Conservation (phyloP, 495 filamentous ascomycete species). For the Copromyces sp. region DNA sequence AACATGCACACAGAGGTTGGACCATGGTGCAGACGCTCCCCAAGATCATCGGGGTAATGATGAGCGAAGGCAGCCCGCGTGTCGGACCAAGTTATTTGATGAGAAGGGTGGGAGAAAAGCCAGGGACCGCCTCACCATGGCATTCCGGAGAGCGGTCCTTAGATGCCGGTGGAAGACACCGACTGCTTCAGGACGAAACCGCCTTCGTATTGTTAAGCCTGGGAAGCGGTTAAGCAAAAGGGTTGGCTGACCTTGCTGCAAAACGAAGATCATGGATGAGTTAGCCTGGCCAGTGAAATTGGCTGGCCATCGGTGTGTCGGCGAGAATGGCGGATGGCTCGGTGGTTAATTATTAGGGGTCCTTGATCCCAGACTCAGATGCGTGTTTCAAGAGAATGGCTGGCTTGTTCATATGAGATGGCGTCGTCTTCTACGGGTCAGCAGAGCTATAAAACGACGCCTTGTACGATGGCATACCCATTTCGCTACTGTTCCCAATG, state of each 20-base stretch:
- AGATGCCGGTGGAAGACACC: conserved; percentile 17
- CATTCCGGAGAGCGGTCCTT: conserved; percentile 15
- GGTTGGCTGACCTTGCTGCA: not conserved
- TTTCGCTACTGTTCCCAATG: not conserved
- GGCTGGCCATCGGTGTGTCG: not conserved
- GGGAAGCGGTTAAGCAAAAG: not conserved
- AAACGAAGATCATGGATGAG: not conserved
- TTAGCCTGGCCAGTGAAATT: not conserved
- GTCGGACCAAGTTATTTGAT: not conserved
- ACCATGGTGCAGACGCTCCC: not conserved
- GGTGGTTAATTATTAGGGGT: not conserved
- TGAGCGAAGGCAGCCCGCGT: not conserved
- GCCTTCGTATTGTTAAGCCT: not conserved
- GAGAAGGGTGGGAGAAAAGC: conserved; percentile 1
- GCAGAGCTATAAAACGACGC: conserved; percentile 3
- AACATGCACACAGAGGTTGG: not conserved
- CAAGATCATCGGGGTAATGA: not conserved
- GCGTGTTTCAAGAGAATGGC: not conserved
- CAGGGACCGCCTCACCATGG: not conserved
- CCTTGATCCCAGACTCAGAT: not conserved
- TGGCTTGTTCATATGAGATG: not conserved
- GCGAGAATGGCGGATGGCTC: not conserved
- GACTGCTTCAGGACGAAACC: conserved; percentile 3
- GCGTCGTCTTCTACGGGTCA: not conserved
- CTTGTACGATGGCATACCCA: conserved; percentile 2